phyloP scores from a whole-genome alignment of 169 alveolate species.

The Babesia caballi region DNA sequence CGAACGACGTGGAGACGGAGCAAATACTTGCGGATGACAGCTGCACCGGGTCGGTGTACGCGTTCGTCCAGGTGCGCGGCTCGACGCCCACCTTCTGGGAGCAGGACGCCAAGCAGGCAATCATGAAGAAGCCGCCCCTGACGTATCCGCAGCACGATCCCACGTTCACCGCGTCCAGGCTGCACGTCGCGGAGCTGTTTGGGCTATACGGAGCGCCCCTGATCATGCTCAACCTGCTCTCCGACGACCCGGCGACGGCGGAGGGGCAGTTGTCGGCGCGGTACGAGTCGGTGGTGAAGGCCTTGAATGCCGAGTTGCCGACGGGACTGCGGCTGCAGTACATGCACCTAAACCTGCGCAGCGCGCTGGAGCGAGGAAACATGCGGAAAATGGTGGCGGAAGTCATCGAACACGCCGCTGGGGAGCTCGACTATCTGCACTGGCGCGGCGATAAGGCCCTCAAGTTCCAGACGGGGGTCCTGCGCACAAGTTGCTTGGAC shows the following conservation, averaged over 20 bases:
- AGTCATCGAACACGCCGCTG: slow-evolving; percentile 31
- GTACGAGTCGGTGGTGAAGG: slow-evolving; percentile 31
- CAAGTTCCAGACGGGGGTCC: slow-evolving; percentile 86
- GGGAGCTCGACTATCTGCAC: slow-evolving; percentile 48
- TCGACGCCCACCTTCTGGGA: slow-evolving; percentile 94
- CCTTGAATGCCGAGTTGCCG: slow-evolving; percentile 63
- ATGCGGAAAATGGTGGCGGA: slow-evolving; percentile 50
- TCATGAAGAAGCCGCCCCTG: slow-evolving; percentile 69
- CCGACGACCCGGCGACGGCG: slow-evolving; percentile 63
- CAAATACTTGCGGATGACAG: slow-evolving; percentile 78
- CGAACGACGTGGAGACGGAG: slow-evolving; percentile 96
- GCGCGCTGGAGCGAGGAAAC: slow-evolving; percentile 47
- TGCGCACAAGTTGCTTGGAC: slow-evolving; percentile 96
- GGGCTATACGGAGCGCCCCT: slow-evolving; percentile 69
- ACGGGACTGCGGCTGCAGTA: slow-evolving; percentile 39
- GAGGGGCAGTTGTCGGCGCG: slow-evolving; percentile 61
- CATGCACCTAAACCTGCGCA: slow-evolving; percentile 56
- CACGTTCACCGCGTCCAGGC: slow-evolving; percentile 74
- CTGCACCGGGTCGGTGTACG: slow-evolving; percentile 71
- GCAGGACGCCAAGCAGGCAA: slow-evolving; percentile 69
- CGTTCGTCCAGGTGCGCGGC: slow-evolving; percentile 92
- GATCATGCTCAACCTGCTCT: slow-evolving; percentile 60
- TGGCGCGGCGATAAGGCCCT: background rate
- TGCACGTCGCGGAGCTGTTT: slow-evolving; percentile 43
- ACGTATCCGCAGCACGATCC: slow-evolving; percentile 76